Evolutionary conservation across 192 early-diverging fungal species (phyloP), one percentile per base, ranked within the genome.

Genomic region (Coemansia sp.): DNA sequence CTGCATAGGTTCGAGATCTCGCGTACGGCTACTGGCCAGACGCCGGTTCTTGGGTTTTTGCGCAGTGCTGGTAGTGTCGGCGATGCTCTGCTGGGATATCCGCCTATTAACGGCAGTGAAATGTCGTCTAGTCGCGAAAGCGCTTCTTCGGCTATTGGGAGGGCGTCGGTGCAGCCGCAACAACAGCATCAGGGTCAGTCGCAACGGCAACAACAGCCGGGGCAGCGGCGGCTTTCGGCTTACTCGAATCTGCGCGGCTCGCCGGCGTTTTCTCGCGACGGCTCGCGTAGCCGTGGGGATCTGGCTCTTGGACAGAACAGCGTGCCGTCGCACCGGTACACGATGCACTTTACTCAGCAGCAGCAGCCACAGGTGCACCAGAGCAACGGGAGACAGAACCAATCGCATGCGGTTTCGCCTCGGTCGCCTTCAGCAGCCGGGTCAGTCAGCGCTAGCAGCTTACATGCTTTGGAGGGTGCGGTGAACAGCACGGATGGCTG

Each of bases 1-100:
- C 51, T 83, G 56, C 75, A 71, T 18, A 56, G 69, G 17, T 38
- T 76, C 28, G 80, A 83, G 74, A 70, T 76, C 20, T 66, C 79
- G 34, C 74, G 79, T 1, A 36, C 70, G 1, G 68, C 75, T 5
- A 55, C 5, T 12, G 80, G 80, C 9, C 75, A 78, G 72, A 56
- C 60, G 56, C 71, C 80, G 5, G 68, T 71, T 20, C 43, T 83
- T 57, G 60, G 39, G 39, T 71, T 74, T 41, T 28, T 81, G 56
- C 66, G 65, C 43, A 56, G 8, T 4, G 48, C 70, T 0, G 54
- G 64, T 36, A 62, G 63, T 20, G 73, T 78, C 11, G 81, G 81
- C 48, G 81, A 77, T 38, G 81, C 72, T 5, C 55, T 83, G 57
- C 72, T 78, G 2, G 75, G 81, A 3, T 37, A 65, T 12, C 70